A percentile compares a stretch with the other conserved stretches of the same genome.
Conservation (phyloP, 129 eudicot species). For the Lactuca sativa region DNA sequence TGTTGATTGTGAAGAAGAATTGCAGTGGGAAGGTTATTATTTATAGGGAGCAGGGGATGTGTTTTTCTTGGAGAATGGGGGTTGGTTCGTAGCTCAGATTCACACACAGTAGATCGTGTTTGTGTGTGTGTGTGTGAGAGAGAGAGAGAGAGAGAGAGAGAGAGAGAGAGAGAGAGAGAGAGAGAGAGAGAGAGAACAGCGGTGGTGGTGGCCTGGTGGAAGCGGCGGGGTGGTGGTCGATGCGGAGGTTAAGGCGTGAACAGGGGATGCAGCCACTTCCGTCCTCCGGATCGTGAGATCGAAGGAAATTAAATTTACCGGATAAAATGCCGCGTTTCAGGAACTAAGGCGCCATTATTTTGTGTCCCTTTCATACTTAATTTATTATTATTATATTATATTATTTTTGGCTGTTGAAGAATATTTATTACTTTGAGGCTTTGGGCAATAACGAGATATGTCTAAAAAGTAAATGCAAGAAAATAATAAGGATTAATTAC, state of each 20-base stretch:
- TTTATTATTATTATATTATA: too few relatives aligned
- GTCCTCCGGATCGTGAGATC: conserved; percentile 20
- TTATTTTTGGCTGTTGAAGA: not conserved
- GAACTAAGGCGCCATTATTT: not conserved
- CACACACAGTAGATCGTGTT: conserved; percentile 24
- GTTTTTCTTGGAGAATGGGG: conserved; percentile 14
- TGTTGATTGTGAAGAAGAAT: conserved; percentile 11
- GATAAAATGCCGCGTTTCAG: conserved; percentile 28
- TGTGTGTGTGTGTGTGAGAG: conserved; percentile 10
- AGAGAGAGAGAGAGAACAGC: not conserved
- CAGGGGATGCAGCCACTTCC: conserved; percentile 22
- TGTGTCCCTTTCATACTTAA: conserved; percentile 12
- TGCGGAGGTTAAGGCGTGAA: conserved; percentile 39
- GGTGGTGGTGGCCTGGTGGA: conserved; percentile 7
- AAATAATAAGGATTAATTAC: too few relatives aligned
- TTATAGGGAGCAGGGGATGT: conserved; percentile 25
- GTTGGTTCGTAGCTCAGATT: conserved; percentile 19
- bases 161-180: not conserved
- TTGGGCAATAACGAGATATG: not conserved
- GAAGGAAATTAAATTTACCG: conserved; percentile 20
- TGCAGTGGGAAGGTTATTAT: conserved; percentile 17
- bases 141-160: not conserved
- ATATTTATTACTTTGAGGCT: too few relatives aligned
- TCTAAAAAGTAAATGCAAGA: not conserved
- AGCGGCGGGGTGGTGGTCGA: conserved; percentile 12